These are phyloP conservation scores for Sarocladium oryzae DNA, from an alignment of 2,329 filamentous ascomycete genomes.

Conservation along the genomic window DNA sequence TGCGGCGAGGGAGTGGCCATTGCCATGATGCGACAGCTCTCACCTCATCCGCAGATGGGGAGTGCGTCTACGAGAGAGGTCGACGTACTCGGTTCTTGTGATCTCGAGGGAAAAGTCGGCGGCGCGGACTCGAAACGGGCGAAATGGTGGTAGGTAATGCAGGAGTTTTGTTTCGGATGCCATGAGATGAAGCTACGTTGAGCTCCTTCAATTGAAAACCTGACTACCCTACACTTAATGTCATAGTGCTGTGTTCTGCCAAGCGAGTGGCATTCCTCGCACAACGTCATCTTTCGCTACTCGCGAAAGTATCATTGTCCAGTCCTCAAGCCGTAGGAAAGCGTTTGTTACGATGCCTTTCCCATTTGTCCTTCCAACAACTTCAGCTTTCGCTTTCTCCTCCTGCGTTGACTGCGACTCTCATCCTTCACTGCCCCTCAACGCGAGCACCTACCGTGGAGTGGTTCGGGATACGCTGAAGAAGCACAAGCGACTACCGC, in stretches of 20 bases:
- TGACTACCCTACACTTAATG: neutral
- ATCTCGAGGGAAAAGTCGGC: neutral
- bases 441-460: slow-evolving; percentile 75
- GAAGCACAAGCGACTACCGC: slow-evolving; percentile 78
- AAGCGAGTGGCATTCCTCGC: neutral
- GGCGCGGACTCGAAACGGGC: neutral
- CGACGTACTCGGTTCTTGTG: neutral
- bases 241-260: neutral
- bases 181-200: neutral
- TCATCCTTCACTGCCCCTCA: slow-evolving; percentile 81
- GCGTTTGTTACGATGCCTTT: slow-evolving; percentile 64
- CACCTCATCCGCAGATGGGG: neutral
- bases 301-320: neutral
- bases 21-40: slow-evolving; percentile 22
- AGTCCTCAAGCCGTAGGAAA: neutral
- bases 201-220: neutral
- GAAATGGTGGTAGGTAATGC: neutral
- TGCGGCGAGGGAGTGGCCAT: slow-evolving; percentile 51
- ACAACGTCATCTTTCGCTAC: neutral
- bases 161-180: too few species aligned
- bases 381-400: slow-evolving; percentile 78
- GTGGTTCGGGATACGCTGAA: slow-evolving; percentile 80
- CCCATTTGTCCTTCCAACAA: slow-evolving; percentile 82
- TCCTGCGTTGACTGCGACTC: slow-evolving; percentile 70
- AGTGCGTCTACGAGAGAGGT: neutral